Conservation (phyloP, 345 rosid species). For the Reutealis trisperma region DNA sequence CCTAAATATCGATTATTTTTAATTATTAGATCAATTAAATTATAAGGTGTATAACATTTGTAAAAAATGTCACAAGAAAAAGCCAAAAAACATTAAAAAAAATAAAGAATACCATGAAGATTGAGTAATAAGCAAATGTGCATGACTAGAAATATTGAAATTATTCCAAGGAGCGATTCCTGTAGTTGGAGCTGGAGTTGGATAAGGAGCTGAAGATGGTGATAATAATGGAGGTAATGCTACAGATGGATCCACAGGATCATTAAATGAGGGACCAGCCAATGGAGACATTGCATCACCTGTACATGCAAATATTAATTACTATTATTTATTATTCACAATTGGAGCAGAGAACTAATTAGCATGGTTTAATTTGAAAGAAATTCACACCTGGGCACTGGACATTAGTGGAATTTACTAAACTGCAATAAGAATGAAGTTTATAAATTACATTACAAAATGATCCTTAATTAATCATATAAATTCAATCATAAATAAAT, state of each 20-base stretch:
- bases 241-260: slow-evolving; percentile 7
- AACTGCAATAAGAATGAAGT: slow-evolving; percentile 18
- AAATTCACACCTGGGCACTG: slow-evolving; percentile 12
- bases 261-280: slow-evolving; percentile 3
- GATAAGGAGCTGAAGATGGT: slow-evolving; percentile 8
- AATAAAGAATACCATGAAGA: background rate
- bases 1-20: no score
- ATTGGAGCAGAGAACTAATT: no score
- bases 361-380: no score
- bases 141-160: background rate
- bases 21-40: no score
- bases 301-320: background rate
- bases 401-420: slow-evolving; percentile 12
- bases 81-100: background rate
- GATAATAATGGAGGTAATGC: slow-evolving; percentile 16
- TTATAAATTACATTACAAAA: background rate
- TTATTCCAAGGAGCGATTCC: background rate
- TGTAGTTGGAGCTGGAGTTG: no score
- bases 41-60: no score
- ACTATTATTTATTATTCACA: no score
- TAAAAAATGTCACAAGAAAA: background rate
- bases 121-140: background rate
- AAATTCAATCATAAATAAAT: no score
- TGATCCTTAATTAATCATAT: no score
- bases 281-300: slow-evolving; percentile 10